Base-by-base conservation (phyloP, 2,329 filamentous ascomycete genomes). In the Lomentospora prolificans region DNA sequence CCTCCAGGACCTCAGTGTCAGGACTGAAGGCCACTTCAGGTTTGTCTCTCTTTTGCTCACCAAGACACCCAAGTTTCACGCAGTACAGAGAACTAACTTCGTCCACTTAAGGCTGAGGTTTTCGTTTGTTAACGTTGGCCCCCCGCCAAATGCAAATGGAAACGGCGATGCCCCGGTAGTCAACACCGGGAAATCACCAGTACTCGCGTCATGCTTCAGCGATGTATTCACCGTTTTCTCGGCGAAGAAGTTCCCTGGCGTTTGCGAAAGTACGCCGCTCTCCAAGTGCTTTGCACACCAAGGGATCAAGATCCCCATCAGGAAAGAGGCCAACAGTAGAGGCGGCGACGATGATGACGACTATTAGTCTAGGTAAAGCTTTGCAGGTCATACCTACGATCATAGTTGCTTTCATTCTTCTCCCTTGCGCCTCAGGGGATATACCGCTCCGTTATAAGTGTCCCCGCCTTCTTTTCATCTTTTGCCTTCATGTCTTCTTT, bases 201-300 rank as follows among this genome's bases (percentile, higher is more conserved):
- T 96, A 10, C 79, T 97, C 17, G 90, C 92, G 1, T 87, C 85
- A 7, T 86, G 84, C 63, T 97, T 92, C 71, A 95, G 89, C 51
- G 87, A 95, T 3, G 79, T 84, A 2, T 97, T 99, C 75, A 89
- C 90, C 55, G 94, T 99, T 28, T 97, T 87, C 71, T 95, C 89
- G 2, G 94, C 94, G 51, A 99, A 99, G 78, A 96, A 96, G 66
- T 99, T 99, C 70, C 94, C 94, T 0, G 94, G 94, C 41, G 94
- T 99, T 1, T 96, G 95, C 57, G 92, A 97, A 68, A 95, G 88
- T 69, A 99, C 94, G 0, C 72, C 84, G 3, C 74, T 97, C 17
- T 96, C 91, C 77, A 96, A 95, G 70, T 89, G 84, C 59, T 97
- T 99, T 72, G 92, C 94, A 3, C 78, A 82, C 1, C 94, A 99